phyloP scores from a whole-genome alignment of 2,329 filamentous ascomycete genomes.

The Penicillium aurantiogriseum region DNA sequence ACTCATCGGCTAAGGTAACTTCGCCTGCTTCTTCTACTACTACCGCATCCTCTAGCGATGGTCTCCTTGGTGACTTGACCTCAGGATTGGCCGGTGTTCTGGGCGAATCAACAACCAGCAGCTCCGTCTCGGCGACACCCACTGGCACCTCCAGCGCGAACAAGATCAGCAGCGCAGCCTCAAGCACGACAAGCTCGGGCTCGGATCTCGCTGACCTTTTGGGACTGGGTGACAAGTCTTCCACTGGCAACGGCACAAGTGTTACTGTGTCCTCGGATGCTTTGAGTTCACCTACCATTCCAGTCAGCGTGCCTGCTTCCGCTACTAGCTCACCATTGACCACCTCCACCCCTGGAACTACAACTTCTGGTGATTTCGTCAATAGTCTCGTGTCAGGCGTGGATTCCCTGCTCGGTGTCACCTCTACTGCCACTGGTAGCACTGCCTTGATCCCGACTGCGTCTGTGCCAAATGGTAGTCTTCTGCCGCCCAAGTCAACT shows the following conservation, averaged over 20 bases:
- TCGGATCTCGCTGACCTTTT: conserved; percentile 4
- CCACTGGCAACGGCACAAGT: conserved; percentile 8
- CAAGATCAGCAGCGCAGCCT: background rate
- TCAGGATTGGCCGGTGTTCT: conserved; percentile 1
- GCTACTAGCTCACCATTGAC: conserved; percentile 8
- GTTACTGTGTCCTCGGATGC: background rate
- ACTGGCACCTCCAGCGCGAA: background rate
- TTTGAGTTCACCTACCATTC: conserved; percentile 21
- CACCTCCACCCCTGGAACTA: background rate
- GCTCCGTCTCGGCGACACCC: background rate
- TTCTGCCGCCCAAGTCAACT: conserved; percentile 11
- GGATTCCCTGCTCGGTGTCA: conserved; percentile 11
- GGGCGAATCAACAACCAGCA: background rate
- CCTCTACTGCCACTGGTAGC: conserved; percentile 19
- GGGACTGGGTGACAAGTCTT: conserved; percentile 6
- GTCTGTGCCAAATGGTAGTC: conserved; percentile 4
- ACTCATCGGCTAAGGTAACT: background rate
- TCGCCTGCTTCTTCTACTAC: background rate
- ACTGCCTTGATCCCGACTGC: conserved; percentile 19
- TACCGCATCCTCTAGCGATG: background rate
- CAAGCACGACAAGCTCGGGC: conserved; percentile 1
- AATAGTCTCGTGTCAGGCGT: conserved; percentile 11
- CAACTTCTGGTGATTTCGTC: conserved; percentile 9
- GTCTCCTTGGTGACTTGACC: conserved; percentile 11
- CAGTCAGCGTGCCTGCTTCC: conserved; percentile 28